Evolutionary conservation across 1,284 basidiomycete genomes (phyloP).

Genomic region (Tilletia walkeri): DNA sequence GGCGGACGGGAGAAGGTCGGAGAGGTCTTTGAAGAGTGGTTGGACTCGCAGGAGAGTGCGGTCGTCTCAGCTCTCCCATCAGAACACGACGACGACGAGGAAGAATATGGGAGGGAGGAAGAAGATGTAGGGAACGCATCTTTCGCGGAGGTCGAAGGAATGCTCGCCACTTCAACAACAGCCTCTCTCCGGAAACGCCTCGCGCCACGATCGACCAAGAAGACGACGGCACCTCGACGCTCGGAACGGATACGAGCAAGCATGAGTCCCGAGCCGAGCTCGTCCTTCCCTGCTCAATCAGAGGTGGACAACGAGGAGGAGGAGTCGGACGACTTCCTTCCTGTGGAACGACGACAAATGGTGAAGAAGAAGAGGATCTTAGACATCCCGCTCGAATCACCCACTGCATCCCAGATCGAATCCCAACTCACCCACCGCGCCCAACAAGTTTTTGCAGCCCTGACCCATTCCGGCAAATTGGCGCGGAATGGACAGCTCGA

Average conservation of each 20-base stretch:
- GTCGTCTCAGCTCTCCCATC: too few relatives aligned
- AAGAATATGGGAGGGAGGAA: not conserved
- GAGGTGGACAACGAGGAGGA: not conserved
- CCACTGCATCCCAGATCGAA: not conserved
- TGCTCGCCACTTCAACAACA: not conserved
- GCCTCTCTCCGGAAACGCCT: not conserved
- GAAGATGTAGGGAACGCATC: not conserved
- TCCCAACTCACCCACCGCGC: not conserved
- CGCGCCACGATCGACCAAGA: not conserved
- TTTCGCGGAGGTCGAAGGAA: not conserved
- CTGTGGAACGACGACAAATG: not conserved
- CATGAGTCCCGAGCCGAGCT: not conserved
- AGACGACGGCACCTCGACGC: not conserved
- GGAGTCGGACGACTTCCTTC: not conserved
- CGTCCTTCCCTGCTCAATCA: not conserved
- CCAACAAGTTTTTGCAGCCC: not conserved
- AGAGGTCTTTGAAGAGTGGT: not conserved
- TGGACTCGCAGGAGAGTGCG: not conserved
- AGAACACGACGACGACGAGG: too few relatives aligned
- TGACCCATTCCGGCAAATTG: not conserved
- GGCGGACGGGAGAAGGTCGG: slow-evolving; percentile 10
- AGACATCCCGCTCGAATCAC: not conserved
- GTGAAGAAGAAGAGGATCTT: too few relatives aligned
- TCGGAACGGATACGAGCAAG: not conserved
- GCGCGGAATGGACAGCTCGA: not conserved